phyloP scores from a whole-genome alignment of 805 yeast genomes.

The Kuraishia hungarica region DNA sequence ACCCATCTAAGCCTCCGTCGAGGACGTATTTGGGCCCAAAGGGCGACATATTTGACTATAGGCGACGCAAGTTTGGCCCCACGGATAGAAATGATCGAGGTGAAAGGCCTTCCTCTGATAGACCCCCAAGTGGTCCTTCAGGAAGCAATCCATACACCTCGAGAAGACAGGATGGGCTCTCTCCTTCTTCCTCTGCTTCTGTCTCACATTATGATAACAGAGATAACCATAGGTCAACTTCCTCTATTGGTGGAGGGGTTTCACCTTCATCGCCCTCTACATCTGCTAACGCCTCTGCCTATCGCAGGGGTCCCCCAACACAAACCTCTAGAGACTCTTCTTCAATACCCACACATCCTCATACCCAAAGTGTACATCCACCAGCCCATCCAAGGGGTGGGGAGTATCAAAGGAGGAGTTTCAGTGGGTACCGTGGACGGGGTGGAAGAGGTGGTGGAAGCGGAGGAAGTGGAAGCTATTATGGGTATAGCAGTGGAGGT shows the following conservation, averaged over 20 bases:
- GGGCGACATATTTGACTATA: not conserved
- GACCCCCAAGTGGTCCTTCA: not conserved
- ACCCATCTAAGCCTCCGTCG: not conserved
- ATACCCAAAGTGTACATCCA: not conserved
- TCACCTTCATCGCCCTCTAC: not conserved
- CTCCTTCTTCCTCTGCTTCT: not conserved
- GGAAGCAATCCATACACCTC: conserved; percentile 1
- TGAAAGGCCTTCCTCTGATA: not conserved
- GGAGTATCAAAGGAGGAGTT: not conserved
- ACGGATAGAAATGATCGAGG: not conserved
- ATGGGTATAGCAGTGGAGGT: not conserved
- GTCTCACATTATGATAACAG: not conserved
- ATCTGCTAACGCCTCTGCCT: not conserved
- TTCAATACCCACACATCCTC: not conserved
- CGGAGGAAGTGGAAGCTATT: not conserved
- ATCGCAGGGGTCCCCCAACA: not conserved
- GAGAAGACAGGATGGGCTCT: not conserved
- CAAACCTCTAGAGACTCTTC: not conserved
- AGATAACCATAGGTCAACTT: not conserved
- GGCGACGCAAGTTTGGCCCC: not conserved
- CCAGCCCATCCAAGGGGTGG: not conserved
- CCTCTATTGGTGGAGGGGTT: not conserved
- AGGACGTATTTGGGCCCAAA: not conserved
- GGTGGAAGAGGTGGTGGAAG: not conserved
- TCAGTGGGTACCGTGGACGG: not conserved